Evolutionary conservation across 495 filamentous ascomycete species (phyloP).

Genomic region (Hypoxylon fragiforme): DNA sequence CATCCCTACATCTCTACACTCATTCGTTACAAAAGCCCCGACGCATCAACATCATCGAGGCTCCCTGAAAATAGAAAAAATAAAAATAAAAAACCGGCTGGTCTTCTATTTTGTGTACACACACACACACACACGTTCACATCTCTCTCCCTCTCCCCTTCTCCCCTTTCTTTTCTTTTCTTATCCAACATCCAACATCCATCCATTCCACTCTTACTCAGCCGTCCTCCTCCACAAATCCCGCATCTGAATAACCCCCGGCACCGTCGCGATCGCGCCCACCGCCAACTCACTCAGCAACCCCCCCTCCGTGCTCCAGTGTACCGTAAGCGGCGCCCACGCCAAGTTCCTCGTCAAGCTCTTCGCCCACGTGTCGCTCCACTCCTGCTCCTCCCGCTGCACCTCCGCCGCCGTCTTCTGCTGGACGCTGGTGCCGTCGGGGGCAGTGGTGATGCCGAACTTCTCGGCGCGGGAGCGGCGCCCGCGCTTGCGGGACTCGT

Average conservation of each 20-base stretch:
- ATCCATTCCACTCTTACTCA: too few relatives aligned
- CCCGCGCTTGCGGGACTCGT: conserved; percentile 41
- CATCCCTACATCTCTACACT: too few relatives aligned
- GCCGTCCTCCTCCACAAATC: conserved; percentile 62
- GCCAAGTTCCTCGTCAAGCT: conserved; percentile 54
- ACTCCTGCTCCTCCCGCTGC: conserved; percentile 47
- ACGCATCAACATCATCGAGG: too few relatives aligned
- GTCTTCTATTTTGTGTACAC: too few relatives aligned
- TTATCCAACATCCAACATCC: too few relatives aligned
- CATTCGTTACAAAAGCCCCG: too few relatives aligned
- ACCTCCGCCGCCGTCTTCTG: conserved; percentile 40
- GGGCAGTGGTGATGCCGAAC: conserved; percentile 43
- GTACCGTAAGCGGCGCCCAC: conserved; percentile 65
- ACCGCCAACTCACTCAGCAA: conserved; percentile 61
- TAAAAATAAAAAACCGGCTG: too few relatives aligned
- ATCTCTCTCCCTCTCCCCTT: too few relatives aligned
- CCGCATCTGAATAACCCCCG: conserved; percentile 67
- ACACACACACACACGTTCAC: too few relatives aligned
- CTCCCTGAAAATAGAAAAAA: too few relatives aligned
- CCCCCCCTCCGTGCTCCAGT: conserved; percentile 80
- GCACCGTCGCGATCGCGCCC: conserved; percentile 66
- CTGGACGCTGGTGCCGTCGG: too few relatives aligned
- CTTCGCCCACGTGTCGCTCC: conserved; percentile 48
- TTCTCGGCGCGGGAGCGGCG: conserved; percentile 33
- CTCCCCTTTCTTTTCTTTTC: too few relatives aligned